A percentile compares a stretch with the other conserved stretches of the same genome.
These are phyloP conservation scores for Brachypodium distachyon DNA, from an alignment of 202 grass and related monocot genomes.

Conservation along the genomic window DNA sequence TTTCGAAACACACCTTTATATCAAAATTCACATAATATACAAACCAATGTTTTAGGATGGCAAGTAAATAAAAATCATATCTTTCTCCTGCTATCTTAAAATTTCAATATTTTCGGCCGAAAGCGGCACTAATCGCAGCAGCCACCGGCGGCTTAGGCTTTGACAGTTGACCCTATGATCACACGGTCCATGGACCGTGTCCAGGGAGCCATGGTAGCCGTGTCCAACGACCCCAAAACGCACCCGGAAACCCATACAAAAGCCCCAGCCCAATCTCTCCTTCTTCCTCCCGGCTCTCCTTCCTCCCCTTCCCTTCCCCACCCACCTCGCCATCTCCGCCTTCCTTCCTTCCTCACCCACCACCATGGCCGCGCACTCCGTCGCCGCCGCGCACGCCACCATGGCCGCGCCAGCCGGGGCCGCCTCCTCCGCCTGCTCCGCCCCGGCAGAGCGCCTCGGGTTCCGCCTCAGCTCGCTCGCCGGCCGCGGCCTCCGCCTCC, in stretches of 20 bases:
- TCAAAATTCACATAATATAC: too few species aligned
- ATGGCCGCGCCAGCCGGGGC: conserved; percentile 33
- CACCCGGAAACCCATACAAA: conserved; percentile 28
- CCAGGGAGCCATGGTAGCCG: not conserved
- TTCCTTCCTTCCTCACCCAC: not conserved
- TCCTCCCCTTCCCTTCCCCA: not conserved
- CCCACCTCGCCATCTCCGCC: conserved; percentile 28
- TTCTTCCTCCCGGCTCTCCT: not conserved
- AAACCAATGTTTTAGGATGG: too few species aligned
- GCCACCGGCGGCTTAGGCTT: not conserved
- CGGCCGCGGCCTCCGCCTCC: conserved; percentile 34
- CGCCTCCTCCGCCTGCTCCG: not conserved
- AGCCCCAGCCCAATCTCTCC: not conserved
- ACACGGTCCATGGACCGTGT: conserved; percentile 30
- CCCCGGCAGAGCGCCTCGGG: conserved; percentile 23
- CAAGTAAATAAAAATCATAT: too few species aligned
- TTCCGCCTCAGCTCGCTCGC: conserved; percentile 41
- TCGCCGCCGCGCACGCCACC: conserved; percentile 42
- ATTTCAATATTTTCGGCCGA: too few species aligned
- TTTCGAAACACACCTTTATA: too few species aligned
- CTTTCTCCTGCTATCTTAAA: not conserved
- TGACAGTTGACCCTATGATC: not conserved
- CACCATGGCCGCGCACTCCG: conserved; percentile 44
- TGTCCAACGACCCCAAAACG: conserved; percentile 23
- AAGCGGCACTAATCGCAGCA: not conserved